phyloP scores from a whole-genome alignment of 2,329 filamentous ascomycete genomes.

The Cordyceps cateniannulata region DNA sequence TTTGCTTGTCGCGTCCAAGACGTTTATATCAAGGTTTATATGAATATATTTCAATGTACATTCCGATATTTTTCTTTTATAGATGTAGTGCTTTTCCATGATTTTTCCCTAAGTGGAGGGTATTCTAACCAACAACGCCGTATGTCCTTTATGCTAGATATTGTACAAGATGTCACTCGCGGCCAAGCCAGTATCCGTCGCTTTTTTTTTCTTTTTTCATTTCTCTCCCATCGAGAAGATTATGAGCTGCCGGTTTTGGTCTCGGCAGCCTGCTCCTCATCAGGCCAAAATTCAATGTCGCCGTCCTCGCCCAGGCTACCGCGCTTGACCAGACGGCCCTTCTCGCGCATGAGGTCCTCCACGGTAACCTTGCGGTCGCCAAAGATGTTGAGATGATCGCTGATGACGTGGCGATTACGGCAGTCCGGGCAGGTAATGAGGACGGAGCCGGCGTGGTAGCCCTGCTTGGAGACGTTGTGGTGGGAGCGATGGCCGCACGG shows the following conservation, averaged over 20 bases:
- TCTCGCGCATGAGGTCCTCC: constrained; percentile 70
- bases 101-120: not conserved
- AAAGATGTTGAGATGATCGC: constrained; percentile 78
- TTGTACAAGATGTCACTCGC: not conserved
- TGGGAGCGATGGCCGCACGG: constrained; percentile 75
- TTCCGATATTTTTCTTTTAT: not conserved
- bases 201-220: not conserved
- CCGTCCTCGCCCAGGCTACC: constrained; percentile 68
- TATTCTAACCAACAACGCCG: constrained; percentile 5
- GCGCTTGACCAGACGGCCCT: constrained; percentile 66
- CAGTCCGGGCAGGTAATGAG: constrained; percentile 85
- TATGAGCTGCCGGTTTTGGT: constrained; percentile 15
- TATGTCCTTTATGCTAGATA: not conserved
- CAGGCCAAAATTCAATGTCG: constrained; percentile 90
- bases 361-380: constrained; percentile 63
- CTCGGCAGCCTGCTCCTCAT: constrained; percentile 39
- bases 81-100: not conserved
- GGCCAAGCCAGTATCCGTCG: not conserved
- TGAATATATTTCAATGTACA: constrained; percentile 1
- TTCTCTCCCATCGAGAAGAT: not conserved
- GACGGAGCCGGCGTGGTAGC: constrained; percentile 85
- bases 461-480: constrained; percentile 86
- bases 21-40: not conserved
- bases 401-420: constrained; percentile 83
- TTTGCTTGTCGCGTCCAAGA: not conserved